Evolutionary conservation across 2,329 filamentous ascomycete genomes (phyloP), one percentile per base, ranked within the genome.

Genomic region (Fusarium temperatum): DNA sequence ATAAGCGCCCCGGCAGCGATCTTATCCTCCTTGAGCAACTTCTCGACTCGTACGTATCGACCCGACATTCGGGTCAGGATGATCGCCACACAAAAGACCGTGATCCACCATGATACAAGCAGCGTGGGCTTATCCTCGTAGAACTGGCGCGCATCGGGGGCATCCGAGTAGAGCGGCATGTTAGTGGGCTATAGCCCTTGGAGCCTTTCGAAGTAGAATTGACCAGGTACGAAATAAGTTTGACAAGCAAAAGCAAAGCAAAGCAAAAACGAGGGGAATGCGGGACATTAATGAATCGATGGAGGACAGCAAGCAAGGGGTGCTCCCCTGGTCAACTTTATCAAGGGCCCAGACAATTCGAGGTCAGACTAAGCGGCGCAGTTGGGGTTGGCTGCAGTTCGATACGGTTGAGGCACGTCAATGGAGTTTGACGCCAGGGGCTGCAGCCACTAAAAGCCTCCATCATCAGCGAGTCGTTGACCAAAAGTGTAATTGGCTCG

Each of bases 81-180:
- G 76, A 98, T 93, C 65, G 91, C 89, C 30, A 93, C 86, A 68
- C 94, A 92, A 81, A 95, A 95, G 11, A 90, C 85, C 28, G 94
- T 95, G 74, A 93, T 94, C 95, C 95, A 98, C 94, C 95, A 98
- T 80, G 93, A 95, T 77, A 97, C 94, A 71, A 98, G 87, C 55
- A 98, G 86, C 2, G 95, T 97, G 22, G 95, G 94, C 80, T 96
- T 96, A 83, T 95, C 91, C 50, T 86, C 76, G 68, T 82, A 78
- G 73, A 84, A 84, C 6, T 80, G 75, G 68, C 83, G 82, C 57
- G 82, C 75, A 39, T 83, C 82, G 62, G 88, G 88, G 38, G 88
- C 84, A 12, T 83, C 79, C 5, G 88, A 87, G 77, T 91, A 91
- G 74, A 91, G 81, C 56, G 83, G 75, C 88, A 90, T 90, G 69